Evolutionary conservation across 441 rosid species (phyloP), one percentile per base, ranked within the genome.

Genomic region (Croton laevigatus): DNA sequence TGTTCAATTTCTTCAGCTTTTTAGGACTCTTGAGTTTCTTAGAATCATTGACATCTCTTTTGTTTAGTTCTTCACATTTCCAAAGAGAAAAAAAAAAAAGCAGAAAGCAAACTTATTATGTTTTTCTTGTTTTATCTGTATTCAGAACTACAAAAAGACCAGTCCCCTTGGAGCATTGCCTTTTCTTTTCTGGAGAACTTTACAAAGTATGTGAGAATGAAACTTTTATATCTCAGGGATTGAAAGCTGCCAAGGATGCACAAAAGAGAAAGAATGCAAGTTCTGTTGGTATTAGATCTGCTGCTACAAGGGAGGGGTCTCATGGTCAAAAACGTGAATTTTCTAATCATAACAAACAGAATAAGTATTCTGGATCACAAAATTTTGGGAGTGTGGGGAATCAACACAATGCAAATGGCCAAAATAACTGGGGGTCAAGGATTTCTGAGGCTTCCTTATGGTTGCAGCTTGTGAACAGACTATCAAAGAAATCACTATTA

Each of bases 101-200:
- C 54, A 36, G 53, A 45, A 22, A 62, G 53, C 19, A 38, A 36
- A 38, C 66, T 68, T 64, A 17, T 40, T n/a, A 58, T 55, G 20
- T 34, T 44, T 37, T 38, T 13, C 53, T 57, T 59, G 65, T 59
- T 49, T 22, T 37, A 48, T 75, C 63, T 66, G 54, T 73, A 77
- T 51, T 76, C 88, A 95, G 99, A 80, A 95, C 99, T 66, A 83
- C 86, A 23, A 85, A 86, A 86, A 87, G 99, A 83, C 98, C 99
- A 46, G 99, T 95, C 70, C 99, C 99, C 7, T 81, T 95, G 78
- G 99, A 95, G 87, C 99, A 95, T 70, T 93, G 96, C 75, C 65
- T 95, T 74, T 95, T 89, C 78, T 95, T 84, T 76, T 83, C 97
- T 4, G 98, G 98, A 73, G 97, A 93, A 78, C 88, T 93, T 67